Evolutionary conservation across 208 protist genomes (phyloP).

Genomic region (Trypanosoma melophagium): DNA sequence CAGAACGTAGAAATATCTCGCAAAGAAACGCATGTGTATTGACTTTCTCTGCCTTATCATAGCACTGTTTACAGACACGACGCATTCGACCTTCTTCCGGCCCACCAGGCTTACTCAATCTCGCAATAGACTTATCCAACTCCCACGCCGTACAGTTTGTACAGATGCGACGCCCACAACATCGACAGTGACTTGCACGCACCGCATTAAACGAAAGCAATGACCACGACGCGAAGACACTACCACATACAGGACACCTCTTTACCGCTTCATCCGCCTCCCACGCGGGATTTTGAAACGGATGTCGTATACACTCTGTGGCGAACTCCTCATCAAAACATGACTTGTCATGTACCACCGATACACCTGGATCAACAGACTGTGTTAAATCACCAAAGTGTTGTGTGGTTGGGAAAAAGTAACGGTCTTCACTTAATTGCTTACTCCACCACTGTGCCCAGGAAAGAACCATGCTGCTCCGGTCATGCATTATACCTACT

Average conservation of each 20-base stretch:
- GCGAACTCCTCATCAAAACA: conserved; percentile 45
- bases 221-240: conserved; percentile 34
- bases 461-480: not conserved
- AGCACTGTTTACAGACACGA: conserved; percentile 61
- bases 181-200: conserved; percentile 62
- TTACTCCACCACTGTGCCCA: not conserved
- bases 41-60: conserved; percentile 41
- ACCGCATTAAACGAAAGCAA: conserved; percentile 30
- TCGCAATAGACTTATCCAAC: conserved; percentile 68
- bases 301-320: conserved; percentile 30
- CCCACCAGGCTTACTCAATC: conserved; percentile 58
- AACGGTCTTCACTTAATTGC: conserved; percentile 44
- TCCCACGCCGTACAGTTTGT: conserved; percentile 48
- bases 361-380: conserved; percentile 11
- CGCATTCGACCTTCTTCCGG: conserved; percentile 51
- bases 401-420: conserved; percentile 47
- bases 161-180: conserved; percentile 68
- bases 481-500: not conserved
- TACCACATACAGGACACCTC: conserved; percentile 43
- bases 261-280: conserved; percentile 50
- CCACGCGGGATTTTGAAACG: conserved; percentile 57
- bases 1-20: conserved; percentile 52
- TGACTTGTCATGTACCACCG: not conserved
- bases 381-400: conserved; percentile 28
- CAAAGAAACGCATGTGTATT: conserved; percentile 64